Base-by-base conservation (phyloP, 768 basidiomycete species). In the Podaxis sp. region DNA sequence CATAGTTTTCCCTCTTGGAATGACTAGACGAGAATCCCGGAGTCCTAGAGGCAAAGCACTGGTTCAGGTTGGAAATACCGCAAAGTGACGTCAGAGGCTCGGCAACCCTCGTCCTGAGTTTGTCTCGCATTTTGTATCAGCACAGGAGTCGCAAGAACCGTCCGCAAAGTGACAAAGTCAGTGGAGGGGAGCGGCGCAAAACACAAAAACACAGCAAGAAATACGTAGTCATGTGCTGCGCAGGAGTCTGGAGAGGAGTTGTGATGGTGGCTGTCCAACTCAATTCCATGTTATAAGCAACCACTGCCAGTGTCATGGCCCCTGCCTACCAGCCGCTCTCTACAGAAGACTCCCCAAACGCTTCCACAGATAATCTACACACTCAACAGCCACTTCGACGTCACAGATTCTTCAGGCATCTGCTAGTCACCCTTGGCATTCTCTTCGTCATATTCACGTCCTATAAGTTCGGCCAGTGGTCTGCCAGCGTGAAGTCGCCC, bases 401-500 rank as follows among this genome's bases (percentile, higher is more conserved):
- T 35, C 63, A 73, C 32, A 28, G 23, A 18, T 7, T 11, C 18
- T 50, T 11, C 14, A 52, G 44, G 9, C 18, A 13, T 27, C 37
- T 78, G 40, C 61, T 81, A 59, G 18, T 83, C 58, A 69, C 70
- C 18, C 25, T 71, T 53, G 70, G 71, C 23, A 64, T 83, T 61
- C 66, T 69, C 55, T 37, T 79, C 59, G 65, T 77, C 64, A 73
- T 71, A 16, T 70, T 83, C 57, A 64, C 68, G 27, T 74, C 74
- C 55, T 86, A 76, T 66, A 78, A 76, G 69, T 71, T 73, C 16
- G 77, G 76, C 55, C 80, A 77, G 71, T 77, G 76, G 70, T 74
- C 74, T 44, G 65, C 70, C 44, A 27, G 48, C 50, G 55, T 56
- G 5, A 51, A 50, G 35, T 2, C 48, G 11, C 60, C 63, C 53